Evolutionary conservation across 2,329 filamentous ascomycete species (phyloP), one percentile per base, ranked within the genome.

Genomic region (Xylaria sp.): DNA sequence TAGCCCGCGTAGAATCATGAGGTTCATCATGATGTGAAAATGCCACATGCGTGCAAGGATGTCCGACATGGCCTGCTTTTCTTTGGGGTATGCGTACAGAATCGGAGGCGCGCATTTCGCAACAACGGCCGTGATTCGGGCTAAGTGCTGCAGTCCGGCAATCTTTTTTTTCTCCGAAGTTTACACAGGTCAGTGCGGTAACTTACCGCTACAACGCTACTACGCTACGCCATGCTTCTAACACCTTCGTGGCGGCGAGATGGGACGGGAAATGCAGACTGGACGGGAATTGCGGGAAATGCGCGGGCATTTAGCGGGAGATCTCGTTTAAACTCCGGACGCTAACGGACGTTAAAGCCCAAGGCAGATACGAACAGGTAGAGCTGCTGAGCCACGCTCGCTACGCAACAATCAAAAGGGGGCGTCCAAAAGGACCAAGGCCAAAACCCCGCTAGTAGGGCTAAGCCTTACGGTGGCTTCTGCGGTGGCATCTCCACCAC

Each of bases 371-470:
- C n/a, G n/a, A n/a, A n/a, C n/a, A n/a, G n/a, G n/a, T n/a, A n/a
- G n/a, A n/a, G n/a, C n/a, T n/a, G 39, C 54, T 45, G 54, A 57
- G 54, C 54, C 54, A 57, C 54, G 39, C 54, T 45, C 33, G 17
- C 20, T 42, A 47, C 55, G 55, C 29, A 58, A 22, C 27, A 33
- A 47, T 15, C n/a, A 22, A 45, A 56, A 49, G 6, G 20, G 45
- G 22, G 22, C 2, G 11, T 11, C 39, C 15, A 22, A 22, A 33
- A n/a, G n/a, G n/a, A n/a, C n/a, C n/a, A n/a, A n/a, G n/a, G 3
- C 13, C 29, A 33, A 25, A 42, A 27, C 44, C 49, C 10, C n/a
- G 31, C 15, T 39, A 39, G 51, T 22, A 33, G 51, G 22, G 51
- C 51, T 54, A 25, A 54, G 31, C 31, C 29, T 39, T 39, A 39